phyloP scores from a whole-genome alignment of 371 early-diverging fungal species.

The Conidiobolus incongruus region DNA sequence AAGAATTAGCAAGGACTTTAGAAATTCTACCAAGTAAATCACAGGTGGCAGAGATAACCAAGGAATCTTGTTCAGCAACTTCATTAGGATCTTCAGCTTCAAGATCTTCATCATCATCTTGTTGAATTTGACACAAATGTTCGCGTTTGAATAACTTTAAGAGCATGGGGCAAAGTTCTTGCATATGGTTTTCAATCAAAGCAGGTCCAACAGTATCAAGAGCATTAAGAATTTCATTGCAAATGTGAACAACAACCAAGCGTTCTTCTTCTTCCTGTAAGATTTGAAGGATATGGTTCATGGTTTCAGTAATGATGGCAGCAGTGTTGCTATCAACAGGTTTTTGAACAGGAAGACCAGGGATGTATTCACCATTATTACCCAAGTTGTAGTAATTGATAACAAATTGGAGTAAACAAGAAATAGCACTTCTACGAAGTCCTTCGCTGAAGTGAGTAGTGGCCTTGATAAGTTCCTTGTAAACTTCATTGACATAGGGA shows the following conservation, averaged over 20 bases:
- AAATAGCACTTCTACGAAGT: slow-evolving; percentile 54
- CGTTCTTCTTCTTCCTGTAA: slow-evolving; percentile 68
- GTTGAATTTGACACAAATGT: slow-evolving; percentile 48
- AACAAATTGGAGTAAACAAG: slow-evolving; percentile 48
- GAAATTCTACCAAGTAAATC: slow-evolving; percentile 65
- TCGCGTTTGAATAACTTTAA: slow-evolving; percentile 52
- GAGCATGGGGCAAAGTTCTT: slow-evolving; percentile 27
- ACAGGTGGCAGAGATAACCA: slow-evolving; percentile 53
- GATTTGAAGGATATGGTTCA: slow-evolving; percentile 39
- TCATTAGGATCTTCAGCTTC: slow-evolving; percentile 72
- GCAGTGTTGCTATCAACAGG: slow-evolving; percentile 54
- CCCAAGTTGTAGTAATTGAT: slow-evolving; percentile 47
- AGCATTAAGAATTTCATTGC: slow-evolving; percentile 39
- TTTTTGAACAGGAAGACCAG: slow-evolving; percentile 35
- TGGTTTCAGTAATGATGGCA: slow-evolving; percentile 32
- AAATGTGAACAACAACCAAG: slow-evolving; percentile 54
- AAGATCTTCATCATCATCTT: slow-evolving; percentile 38
- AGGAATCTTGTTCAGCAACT: slow-evolving; percentile 59
- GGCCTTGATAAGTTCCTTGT: neutral
- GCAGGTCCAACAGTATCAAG: slow-evolving; percentile 57
- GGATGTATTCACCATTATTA: slow-evolving; percentile 34
- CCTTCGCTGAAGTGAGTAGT: slow-evolving; percentile 42
- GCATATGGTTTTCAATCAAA: slow-evolving; percentile 32
- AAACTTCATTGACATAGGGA: slow-evolving; percentile 42
- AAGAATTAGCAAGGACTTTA: slow-evolving; percentile 41